Base-by-base conservation (phyloP, 2,329 filamentous ascomycete genomes). In the Septoria petroselini region DNA sequence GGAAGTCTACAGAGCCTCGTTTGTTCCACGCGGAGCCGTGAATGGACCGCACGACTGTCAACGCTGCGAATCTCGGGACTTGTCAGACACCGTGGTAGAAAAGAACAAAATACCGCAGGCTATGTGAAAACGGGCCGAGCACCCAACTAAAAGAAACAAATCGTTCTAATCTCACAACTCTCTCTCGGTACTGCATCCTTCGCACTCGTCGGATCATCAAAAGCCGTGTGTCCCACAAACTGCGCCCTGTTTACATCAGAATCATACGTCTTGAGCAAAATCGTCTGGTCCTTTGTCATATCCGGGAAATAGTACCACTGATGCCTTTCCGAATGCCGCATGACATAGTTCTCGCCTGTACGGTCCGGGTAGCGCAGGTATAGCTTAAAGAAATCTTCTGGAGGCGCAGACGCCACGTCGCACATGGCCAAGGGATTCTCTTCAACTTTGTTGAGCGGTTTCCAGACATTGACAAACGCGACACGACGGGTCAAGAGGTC, bases 1-100 rank as follows among this genome's bases (percentile, higher is more conserved):
- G 2, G 70, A 73, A 1, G 62, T 81, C 2, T 84, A 84, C 62
- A 73, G 72, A 39, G 74, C 76, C 0, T 77, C 74, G 3, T 84
- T 84, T 61, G 79, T 78, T 0, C 82, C 80, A 4, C 62, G 71
- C 72, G 0, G 81, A 85, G 65, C 67, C 84, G 7, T 81, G 81
- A 0, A 61, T 53, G 3, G 66, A 73, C 50, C 79, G 81, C 0
- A 78, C 78, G 50, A 84, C 81, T 0, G 81, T 82, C 19, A 85
- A 85, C 56, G 71, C 74, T 0, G 76, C 85, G 2, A 76, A 76
- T 15, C 80, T 81, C 0, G 82, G 82, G 0, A 27, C 9, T 27
- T 5, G 23, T 5, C 23, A 9, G 9, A 9, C 9, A 27, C 9
- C 23, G 23, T 27, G 23, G 9, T 9, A 27, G 23, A 9, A 27